Base-by-base conservation (phyloP, 1,139 yeast genomes). In the Scheffersomyces cryptocercus region DNA sequence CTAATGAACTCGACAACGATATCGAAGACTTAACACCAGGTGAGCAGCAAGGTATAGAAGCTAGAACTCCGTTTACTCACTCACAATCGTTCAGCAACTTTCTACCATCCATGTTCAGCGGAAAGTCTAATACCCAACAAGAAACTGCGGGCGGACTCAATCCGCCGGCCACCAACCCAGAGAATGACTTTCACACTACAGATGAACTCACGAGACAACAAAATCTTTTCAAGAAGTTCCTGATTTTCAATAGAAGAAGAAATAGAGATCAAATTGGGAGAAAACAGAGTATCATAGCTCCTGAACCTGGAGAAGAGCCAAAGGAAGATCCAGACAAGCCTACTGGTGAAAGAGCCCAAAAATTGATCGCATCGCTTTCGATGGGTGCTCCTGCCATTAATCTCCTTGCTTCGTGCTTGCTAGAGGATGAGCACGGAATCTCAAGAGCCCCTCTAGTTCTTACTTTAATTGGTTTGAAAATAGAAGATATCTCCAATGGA, bases 331-430 rank as follows among this genome's bases (percentile, higher is more conserved):
- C 52, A 14, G 73, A 68, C 28, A 47, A 50, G 10, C 65, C 64
- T 26, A 64, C 77, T 0, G 70, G 71, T 8, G 67, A 73, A 46
- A 72, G 88, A 50, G 89, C 95, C 0, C 79, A 83, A 10, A 80
- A 75, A 44, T 69, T 89, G 44, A 69, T 90, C 4, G 79, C 81
- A 14, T 79, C 88, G 36, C 69, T 90, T 47, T 55, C 80, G 1
- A 72, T 88, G 6, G 96, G 88, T n/a, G 75, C 85, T 4, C 95
- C 97, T 0, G 87, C 93, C 4, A 85, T 89, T 0, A 70, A 88
- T 46, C 73, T 90, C 43, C 73, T 90, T 12, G 91, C 95, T 2
- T 81, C 95, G 1, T 78, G 85, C 42, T 81, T 93, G 47, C 71
- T 84, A 40, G 79, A 82, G 43, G 97, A 90, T 61, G 97, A 88